phyloP scores from a whole-genome alignment of 2,329 filamentous ascomycete genomes.

The Grosmannia huntii region DNA sequence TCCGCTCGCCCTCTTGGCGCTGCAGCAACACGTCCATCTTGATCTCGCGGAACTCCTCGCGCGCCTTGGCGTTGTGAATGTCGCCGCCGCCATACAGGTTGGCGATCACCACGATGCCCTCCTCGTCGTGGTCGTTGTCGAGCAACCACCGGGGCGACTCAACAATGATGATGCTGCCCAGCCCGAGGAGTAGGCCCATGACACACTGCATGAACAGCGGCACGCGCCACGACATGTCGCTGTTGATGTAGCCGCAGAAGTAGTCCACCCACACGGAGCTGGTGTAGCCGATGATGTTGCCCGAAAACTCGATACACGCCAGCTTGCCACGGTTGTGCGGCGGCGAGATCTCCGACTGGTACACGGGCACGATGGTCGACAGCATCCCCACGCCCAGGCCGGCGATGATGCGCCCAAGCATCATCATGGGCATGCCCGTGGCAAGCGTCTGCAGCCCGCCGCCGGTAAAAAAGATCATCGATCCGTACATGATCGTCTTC shows the following conservation, averaged over 20 bases:
- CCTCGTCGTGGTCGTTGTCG: slow-evolving; percentile 95
- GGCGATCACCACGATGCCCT: slow-evolving; percentile 95
- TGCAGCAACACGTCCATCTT: slow-evolving; percentile 94
- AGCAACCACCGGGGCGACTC: slow-evolving; percentile 96
- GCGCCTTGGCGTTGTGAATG: slow-evolving; percentile 82
- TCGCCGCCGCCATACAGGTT: slow-evolving; percentile 94
- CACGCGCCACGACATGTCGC: slow-evolving; percentile 77
- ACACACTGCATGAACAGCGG: slow-evolving; percentile 86
- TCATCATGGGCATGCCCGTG: slow-evolving; percentile 80
- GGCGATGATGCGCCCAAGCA: slow-evolving; percentile 67
- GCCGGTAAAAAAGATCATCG: slow-evolving; percentile 73
- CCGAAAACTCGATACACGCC: slow-evolving; percentile 95
- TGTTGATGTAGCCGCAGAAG: slow-evolving; percentile 82
- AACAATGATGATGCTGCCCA: slow-evolving; percentile 85
- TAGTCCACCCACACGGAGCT: slow-evolving; percentile 99
- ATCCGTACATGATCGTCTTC: slow-evolving; percentile 86
- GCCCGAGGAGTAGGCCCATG: slow-evolving; percentile 76
- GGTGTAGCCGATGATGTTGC: slow-evolving; percentile 91
- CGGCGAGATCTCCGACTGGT: slow-evolving; percentile 90
- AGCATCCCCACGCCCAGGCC: slow-evolving; percentile 79
- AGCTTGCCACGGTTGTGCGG: slow-evolving; percentile 92
- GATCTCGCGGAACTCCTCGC: slow-evolving; percentile 95
- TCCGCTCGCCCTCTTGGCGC: slow-evolving; percentile 87
- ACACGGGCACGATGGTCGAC: slow-evolving; percentile 85
- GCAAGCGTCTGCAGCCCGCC: slow-evolving; percentile 77